These are phyloP conservation scores for Trichoderma citrinoviride DNA, from an alignment of 2,329 filamentous ascomycete species.

Conservation along the genomic window DNA sequence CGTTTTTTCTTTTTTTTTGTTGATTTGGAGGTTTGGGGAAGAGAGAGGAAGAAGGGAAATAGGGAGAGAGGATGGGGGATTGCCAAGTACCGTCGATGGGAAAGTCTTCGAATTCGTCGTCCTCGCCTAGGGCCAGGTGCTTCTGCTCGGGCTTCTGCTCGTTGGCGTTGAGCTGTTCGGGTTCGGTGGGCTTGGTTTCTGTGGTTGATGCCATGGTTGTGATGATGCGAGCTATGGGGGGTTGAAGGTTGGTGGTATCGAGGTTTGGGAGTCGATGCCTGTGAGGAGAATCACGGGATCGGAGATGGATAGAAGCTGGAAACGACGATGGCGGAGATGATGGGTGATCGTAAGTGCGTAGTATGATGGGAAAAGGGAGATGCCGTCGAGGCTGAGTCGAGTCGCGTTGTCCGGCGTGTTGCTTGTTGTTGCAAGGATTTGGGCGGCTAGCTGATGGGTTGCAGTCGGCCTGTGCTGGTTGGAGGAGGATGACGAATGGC, in stretches of 20 bases:
- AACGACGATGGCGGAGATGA: background rate
- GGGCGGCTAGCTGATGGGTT: background rate
- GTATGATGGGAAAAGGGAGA: background rate
- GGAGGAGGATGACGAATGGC: constrained; percentile 13
- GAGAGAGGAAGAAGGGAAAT: background rate
- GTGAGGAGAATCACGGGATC: background rate
- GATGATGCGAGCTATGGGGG: constrained; percentile 7
- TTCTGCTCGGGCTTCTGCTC: constrained; percentile 43
- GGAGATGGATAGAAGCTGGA: background rate
- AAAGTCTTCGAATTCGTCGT: constrained; percentile 99
- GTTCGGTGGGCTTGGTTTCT: constrained; percentile 34
- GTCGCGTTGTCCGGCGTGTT: background rate
- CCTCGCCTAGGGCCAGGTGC: constrained; percentile 77
- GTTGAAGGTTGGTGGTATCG: background rate
- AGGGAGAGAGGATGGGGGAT: background rate
- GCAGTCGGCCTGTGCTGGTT: background rate
- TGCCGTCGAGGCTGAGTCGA: background rate
- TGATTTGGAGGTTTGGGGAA: background rate
- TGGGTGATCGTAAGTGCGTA: background rate
- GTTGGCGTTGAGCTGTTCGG: constrained; percentile 25
- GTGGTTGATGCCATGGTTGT: constrained; percentile 31
- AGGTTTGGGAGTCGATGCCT: background rate
- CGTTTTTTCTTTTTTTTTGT: background rate
- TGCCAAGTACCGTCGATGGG: constrained; percentile 77
- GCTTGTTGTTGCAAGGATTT: constrained; percentile 13